A percentile compares a stretch with the other conserved stretches of the same genome.
phyloP scores from a whole-genome alignment of 495 filamentous ascomycete species.

The Astrocystis sublimbata region DNA sequence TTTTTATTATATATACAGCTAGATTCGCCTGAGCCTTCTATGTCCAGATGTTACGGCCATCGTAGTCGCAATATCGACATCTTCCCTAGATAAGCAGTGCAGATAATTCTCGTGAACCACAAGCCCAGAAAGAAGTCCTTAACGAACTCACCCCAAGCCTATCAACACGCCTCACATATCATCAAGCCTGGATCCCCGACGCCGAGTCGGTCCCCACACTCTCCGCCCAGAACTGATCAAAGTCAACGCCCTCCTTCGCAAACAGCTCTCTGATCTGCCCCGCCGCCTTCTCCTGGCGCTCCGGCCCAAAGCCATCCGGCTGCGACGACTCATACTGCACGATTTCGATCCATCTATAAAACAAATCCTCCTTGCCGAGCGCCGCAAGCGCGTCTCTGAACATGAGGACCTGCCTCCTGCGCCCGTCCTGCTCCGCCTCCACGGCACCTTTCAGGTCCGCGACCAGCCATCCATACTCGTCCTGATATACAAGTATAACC shows the following conservation, averaged over 20 bases:
- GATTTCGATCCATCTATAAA: constrained; percentile 83
- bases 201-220: constrained; percentile 63
- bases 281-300: constrained; percentile 66
- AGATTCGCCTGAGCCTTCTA: no score
- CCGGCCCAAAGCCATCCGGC: constrained; percentile 69
- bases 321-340: constrained; percentile 77
- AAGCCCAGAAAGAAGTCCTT: no score
- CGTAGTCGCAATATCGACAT: no score
- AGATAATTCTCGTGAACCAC: no score
- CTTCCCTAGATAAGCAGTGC: no score
- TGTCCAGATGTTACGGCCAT: no score
- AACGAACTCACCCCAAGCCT: neutral
- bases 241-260: constrained; percentile 67
- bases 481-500: constrained; percentile 64
- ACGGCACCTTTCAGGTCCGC: constrained; percentile 55
- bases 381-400: constrained; percentile 70
- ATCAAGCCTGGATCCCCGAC: constrained; percentile 7
- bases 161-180: neutral
- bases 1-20: no score
- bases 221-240: constrained; percentile 71
- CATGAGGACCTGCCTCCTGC: constrained; percentile 61
- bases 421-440: constrained; percentile 53
- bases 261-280: constrained; percentile 67
- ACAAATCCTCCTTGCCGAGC: constrained; percentile 78
- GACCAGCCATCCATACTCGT: constrained; percentile 65